Conservation (phyloP, 345 rosid genomes). For the Salix arbutifolia region DNA sequence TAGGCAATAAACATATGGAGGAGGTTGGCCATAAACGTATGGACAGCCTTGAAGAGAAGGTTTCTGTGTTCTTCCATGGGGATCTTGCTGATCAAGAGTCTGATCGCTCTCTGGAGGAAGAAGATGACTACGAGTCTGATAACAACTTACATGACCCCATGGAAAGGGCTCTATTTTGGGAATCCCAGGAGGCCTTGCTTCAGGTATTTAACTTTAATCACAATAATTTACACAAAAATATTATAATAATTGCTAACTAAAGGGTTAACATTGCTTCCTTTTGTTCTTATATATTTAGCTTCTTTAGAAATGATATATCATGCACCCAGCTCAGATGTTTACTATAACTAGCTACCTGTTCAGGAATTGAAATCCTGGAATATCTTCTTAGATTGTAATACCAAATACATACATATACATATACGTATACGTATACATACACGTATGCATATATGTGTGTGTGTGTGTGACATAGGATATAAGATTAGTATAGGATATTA, state of each 20-base stretch:
- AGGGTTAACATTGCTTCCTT: background rate
- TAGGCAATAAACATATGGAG: constrained; percentile 20
- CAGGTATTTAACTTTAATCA: constrained; percentile 30
- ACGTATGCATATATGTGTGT: too few species aligned
- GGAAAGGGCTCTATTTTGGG: constrained; percentile 35
- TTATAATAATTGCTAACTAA: background rate
- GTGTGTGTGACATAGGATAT: too few species aligned
- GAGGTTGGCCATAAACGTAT: constrained; percentile 14
- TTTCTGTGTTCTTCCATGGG: constrained; percentile 21
- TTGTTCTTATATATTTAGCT: background rate
- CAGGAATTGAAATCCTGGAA: background rate
- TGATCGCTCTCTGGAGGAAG: background rate
- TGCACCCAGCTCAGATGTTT: background rate
- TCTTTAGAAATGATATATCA: background rate
- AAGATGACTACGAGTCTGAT: constrained; percentile 14
- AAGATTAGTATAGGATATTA: too few species aligned
- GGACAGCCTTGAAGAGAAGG: constrained; percentile 35
- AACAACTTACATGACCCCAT: background rate
- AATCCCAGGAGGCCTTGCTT: constrained; percentile 44
- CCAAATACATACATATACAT: background rate
- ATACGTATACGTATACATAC: too few species aligned
- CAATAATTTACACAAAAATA: background rate
- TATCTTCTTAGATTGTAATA: background rate
- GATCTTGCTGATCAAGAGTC: background rate
- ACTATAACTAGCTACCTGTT: too few species aligned